Percentiles rank a stretch among this genome's conserved stretches.
phyloP scores from a whole-genome alignment of 345 rosid genomes.

The Pelargonium nanum region DNA sequence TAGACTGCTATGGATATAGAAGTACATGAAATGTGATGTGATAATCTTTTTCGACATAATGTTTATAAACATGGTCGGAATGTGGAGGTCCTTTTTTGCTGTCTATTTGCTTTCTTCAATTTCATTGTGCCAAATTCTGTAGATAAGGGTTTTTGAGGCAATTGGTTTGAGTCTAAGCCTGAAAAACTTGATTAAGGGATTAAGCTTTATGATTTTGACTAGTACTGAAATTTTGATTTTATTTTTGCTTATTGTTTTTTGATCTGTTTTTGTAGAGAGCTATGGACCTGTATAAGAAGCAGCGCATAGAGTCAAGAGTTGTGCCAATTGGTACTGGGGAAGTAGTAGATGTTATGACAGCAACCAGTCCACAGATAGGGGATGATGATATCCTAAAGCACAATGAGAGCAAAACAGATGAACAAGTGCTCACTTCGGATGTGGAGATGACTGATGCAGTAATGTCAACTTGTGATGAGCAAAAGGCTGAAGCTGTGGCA shows the following conservation, averaged over 20 bases:
- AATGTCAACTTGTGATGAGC: no score
- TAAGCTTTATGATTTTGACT: neutral
- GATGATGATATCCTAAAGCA: conserved; percentile 13
- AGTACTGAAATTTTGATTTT: conserved; percentile 3
- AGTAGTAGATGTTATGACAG: conserved; percentile 19
- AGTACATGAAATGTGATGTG: no score
- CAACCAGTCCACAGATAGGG: conserved; percentile 16
- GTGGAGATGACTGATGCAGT: no score
- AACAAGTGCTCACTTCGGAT: conserved; percentile 8
- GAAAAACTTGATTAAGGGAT: neutral
- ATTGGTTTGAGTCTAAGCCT: no score
- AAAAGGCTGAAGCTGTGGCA: no score
- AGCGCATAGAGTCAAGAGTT: conserved; percentile 37
- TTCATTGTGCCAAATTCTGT: no score
- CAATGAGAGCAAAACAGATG: conserved; percentile 15
- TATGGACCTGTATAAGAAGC: conserved; percentile 67
- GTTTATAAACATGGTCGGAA: no score
- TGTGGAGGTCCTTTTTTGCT: no score
- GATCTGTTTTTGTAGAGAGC: conserved; percentile 45
- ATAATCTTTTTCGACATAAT: no score
- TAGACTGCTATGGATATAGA: no score
- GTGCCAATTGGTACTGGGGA: conserved; percentile 18
- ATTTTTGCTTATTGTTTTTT: conserved; percentile 7
- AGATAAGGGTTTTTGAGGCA: no score
- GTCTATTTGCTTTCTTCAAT: no score